Evolutionary conservation across 192 early-diverging fungal species (phyloP), one percentile per base, ranked within the genome.

Genomic region (Gryganskiella cystojenkinii): DNA sequence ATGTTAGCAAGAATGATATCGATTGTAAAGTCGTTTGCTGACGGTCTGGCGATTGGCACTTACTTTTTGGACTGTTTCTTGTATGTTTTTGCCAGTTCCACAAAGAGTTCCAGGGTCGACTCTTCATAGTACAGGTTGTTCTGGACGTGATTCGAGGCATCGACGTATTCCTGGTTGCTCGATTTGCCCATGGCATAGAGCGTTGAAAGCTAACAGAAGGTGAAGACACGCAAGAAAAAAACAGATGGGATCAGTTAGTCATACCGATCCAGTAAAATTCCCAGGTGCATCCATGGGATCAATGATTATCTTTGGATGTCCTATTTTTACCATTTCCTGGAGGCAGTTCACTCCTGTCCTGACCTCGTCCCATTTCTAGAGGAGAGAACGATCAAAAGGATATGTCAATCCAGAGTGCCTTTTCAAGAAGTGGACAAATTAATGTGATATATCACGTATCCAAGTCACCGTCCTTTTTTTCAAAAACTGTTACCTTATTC

Each of bases 101-200:
- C 51, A 55, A 91, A 76, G 11, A 89, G 30, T n/a, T 93, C 91
- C 5, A 92, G 65, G 0, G 83, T 86, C 0, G 82, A 79, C 14
- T 87, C 81, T 45, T 92, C 91, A 65, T 93, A 90, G 34, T 90
- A 93, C 27, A 93, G 60, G 56, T 92, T 92, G 59, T 84, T 87
- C 71, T 92, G 92, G 28, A 92, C 81, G 61, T 84, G 83, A 28
- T 86, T 83, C 2, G 92, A 84, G 0, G 84, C 83, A 15, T 90
- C 89, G 2, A 67, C 67, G 47, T 83, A 86, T 7, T 88, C 83
- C 45, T 85, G 79, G 17, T 83, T 70, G 20, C 61, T 47, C 15
- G 83, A 84, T n/a, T 69, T 73, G 17, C 54, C 61, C 91, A 92
- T 92, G 1, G 56, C 82, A 27, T 80, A 67, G 15, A 92, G 34